Evolutionary conservation across 495 filamentous ascomycete species (phyloP), one percentile per base, ranked within the genome.

Genomic region (Penicillium canariense): DNA sequence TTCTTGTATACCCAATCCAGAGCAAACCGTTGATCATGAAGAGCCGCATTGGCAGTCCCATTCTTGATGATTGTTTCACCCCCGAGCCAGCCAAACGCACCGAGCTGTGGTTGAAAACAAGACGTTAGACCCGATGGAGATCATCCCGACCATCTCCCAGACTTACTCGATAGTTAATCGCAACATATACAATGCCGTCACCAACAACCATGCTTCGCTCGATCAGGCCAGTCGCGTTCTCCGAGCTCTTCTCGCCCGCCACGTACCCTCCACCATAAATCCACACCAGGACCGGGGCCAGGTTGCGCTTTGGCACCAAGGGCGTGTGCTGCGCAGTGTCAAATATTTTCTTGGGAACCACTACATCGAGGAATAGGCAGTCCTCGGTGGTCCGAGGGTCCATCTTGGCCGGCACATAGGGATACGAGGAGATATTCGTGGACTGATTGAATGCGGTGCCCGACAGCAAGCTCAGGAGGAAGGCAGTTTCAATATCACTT

Each of bases 1-100:
- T 90, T 70, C 52, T 80, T 74, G 55, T 87, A 77, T 9, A 91
- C 79, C 89, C 89, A 94, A 30, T 87, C 68, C 30, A 92, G 71
- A 12, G 85, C 87, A 56, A 87, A 74, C 7, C 80, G 74, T 59
- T 88, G 84, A 61, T 93, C 89, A 23, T 78, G 68, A 4, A 91
- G 73, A 0, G 83, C 88, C 1, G 79, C 78, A 54, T 91, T 92
- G 22, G 75, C 74, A 26, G 75, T 75, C 11, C 85, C 82, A 53
- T 77, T 76, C 30, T 74, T 62, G 2, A 23, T 58, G 18, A 84
- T 52, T 5, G 51, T 71, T 30, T 61, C 74, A 57, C 60, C 74
- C 40, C 73, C 70, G 2, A 87, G 71, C 68, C 78, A 90, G 3
- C 87, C 87, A 65, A 89, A 87, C 0, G 82, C 81, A 14, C 86